Percentiles rank a stretch among this genome's conserved stretches.
Conservation (phyloP, 768 basidiomycete genomes). For the Hemileccinum rubropunctum region DNA sequence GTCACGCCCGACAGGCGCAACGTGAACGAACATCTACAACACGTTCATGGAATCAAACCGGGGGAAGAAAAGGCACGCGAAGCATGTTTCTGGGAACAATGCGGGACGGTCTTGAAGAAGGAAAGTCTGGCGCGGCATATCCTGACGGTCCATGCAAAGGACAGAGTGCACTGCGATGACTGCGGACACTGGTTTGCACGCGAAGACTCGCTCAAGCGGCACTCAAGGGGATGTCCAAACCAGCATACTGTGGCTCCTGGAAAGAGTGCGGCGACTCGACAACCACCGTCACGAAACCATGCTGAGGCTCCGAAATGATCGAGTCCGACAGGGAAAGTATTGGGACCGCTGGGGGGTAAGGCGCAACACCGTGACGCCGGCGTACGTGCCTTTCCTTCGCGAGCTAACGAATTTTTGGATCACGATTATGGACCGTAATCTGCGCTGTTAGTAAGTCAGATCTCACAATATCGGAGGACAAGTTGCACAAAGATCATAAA, state of each 20-base stretch:
- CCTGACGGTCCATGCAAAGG: slow-evolving; percentile 23
- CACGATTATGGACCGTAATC: no score
- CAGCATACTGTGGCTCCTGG: slow-evolving; percentile 6
- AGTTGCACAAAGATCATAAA: no score
- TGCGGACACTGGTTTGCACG: slow-evolving; percentile 27
- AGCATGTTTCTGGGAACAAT: slow-evolving; percentile 20
- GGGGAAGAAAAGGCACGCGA: slow-evolving; percentile 17
- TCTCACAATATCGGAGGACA: no score
- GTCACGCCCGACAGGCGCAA: slow-evolving; percentile 13
- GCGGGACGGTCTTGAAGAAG: slow-evolving; percentile 20
- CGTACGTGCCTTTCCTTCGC: no score
- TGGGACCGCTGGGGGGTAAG: no score
- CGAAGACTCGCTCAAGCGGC: slow-evolving; percentile 29
- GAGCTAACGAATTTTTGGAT: no score
- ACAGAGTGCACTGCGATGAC: slow-evolving; percentile 6
- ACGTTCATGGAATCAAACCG: slow-evolving; percentile 5
- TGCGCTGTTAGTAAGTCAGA: no score
- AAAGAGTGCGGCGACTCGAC: not conserved
- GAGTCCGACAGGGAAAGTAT: no score
- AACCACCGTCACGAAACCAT: not conserved
- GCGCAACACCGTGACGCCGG: no score
- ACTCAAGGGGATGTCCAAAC: slow-evolving; percentile 17
- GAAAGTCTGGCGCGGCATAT: slow-evolving; percentile 31
- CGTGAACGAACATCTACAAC: slow-evolving; percentile 18
- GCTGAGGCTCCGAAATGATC: no score